phyloP scores from a whole-genome alignment of 257 asterid genomes.

The Fraxinus excelsior region DNA sequence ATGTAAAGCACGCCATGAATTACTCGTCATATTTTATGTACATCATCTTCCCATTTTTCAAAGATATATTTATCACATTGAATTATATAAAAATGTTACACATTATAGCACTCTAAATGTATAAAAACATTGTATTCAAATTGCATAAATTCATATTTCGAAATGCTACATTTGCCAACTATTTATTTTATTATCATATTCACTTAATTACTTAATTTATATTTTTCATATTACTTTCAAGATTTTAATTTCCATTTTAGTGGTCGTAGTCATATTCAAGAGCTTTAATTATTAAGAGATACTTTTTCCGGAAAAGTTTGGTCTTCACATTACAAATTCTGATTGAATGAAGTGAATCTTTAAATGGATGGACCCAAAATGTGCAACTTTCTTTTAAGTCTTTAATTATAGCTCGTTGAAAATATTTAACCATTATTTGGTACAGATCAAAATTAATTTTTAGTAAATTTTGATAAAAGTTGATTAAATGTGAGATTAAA shows the following conservation, averaged over 20 bases:
- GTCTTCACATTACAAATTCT: neutral
- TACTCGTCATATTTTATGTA: too few relatives aligned
- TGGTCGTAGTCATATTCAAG: neutral
- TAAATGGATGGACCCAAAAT: slow-evolving; percentile 9
- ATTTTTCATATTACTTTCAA: neutral
- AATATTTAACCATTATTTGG: neutral
- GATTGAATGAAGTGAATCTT: neutral
- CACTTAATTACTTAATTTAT: neutral
- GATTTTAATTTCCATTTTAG: neutral
- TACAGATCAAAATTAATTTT: neutral
- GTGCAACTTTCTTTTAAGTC: slow-evolving; percentile 6
- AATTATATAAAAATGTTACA: too few relatives aligned
- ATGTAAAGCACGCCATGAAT: too few relatives aligned
- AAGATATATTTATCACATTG: too few relatives aligned
- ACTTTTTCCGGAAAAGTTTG: neutral
- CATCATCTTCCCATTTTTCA: too few relatives aligned
- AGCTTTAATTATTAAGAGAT: neutral
- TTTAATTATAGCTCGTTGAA: slow-evolving; percentile 23
- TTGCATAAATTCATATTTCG: too few relatives aligned
- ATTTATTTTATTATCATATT: neutral
- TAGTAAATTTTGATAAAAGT: too few relatives aligned
- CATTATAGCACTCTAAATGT: too few relatives aligned
- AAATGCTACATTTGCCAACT: neutral
- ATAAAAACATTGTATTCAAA: too few relatives aligned
- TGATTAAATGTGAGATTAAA: too few relatives aligned